Evolutionary conservation across 2,329 filamentous ascomycete species (phyloP).

Genomic region (Monilinia fructicola): DNA sequence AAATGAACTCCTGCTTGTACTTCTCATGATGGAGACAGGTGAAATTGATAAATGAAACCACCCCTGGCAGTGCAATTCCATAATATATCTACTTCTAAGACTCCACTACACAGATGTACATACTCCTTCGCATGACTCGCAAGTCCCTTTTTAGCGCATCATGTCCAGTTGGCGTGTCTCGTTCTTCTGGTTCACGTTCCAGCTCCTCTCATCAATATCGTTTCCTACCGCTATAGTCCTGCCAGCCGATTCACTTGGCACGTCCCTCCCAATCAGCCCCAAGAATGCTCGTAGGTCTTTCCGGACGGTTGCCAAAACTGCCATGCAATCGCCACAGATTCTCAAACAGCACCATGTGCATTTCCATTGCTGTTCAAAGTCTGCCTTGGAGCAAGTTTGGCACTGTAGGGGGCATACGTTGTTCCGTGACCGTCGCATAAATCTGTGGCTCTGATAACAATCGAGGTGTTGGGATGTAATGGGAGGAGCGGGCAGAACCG

Average conservation of each 20-base stretch:
- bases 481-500: conserved; percentile 31
- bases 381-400: conserved; percentile 38
- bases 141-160: background rate
- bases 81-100: background rate
- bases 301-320: conserved; percentile 31
- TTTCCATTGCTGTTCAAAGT: conserved; percentile 36
- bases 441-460: conserved; percentile 39
- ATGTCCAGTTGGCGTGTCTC: background rate
- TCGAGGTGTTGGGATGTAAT: conserved; percentile 35
- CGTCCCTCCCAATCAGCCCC: conserved; percentile 6
- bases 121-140: background rate
- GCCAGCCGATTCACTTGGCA: background rate
- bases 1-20: background rate
- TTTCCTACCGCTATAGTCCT: background rate
- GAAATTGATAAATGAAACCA: background rate
- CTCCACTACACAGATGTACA: background rate
- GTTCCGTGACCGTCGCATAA: conserved; percentile 38
- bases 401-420: conserved; percentile 38
- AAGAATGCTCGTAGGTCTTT: conserved; percentile 32
- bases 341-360: conserved; percentile 42
- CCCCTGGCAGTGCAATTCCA: background rate
- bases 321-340: conserved; percentile 39
- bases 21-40: background rate
- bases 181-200: background rate
- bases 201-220: background rate